Base-by-base conservation (phyloP, 805 yeast species). In the Cyberlindnera euphorbiae region DNA sequence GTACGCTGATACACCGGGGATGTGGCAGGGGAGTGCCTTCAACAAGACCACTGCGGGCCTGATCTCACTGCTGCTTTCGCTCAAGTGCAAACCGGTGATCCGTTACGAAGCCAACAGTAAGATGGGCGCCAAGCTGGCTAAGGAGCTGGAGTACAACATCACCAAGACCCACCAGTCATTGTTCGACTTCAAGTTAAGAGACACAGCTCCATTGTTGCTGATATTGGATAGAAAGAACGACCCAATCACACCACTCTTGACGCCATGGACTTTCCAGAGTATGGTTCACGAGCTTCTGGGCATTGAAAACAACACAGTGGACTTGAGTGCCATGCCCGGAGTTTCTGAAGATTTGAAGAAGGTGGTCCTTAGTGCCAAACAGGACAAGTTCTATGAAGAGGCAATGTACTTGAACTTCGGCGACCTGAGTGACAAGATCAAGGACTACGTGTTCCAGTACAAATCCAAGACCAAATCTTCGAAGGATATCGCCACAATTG, bases 241-340 rank as follows among this genome's bases (percentile, higher is more conserved):
- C 60, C 97, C 98, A 3, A 67, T 90, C 11, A 90, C 99, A 1
- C 97, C 99, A 1, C 68, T 93, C 21, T 63, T 93, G 32, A 76
- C 82, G 26, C 98, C 97, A 2, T 93, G 99, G 99, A 89, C 98
- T 1, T 93, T 87, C 60, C 97, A 90, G 56, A 84, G 96, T 2
- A 90, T 93, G 97, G 86, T 93, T 13, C 95, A 90, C 57, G 97
- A 94, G 56, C 71, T 88, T 16, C 65, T 93, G 21, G 95, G 90
- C 2, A 84, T 93, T 40, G 64, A 69, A 23, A 82, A 87, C 53
- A 90, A 93, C 49, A 73, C 89, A 3, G 95, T 87, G 4, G 82
- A 77, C 47, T 58, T 89, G 24, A 65, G 79, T 0, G 51, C 59
- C 1, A 69, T 75, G 2, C 73, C 82, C 2, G 77, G 72, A 46